phyloP scores from a whole-genome alignment of 2,329 filamentous ascomycete genomes.

The Zarea fungicola region DNA sequence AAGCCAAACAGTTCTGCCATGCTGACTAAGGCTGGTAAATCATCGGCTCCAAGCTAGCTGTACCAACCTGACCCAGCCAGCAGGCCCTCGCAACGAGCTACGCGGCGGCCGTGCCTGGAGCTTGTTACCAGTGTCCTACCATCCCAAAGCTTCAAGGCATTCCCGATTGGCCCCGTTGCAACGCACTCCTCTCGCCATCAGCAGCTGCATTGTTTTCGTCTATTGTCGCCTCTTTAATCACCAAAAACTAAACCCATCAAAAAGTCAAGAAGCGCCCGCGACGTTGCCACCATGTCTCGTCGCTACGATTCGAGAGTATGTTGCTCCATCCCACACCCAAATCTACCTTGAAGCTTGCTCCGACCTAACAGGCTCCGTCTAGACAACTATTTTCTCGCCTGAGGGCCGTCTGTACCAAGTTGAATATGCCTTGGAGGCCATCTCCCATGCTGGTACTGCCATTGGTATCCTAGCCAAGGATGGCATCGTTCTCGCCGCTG shows the following conservation, averaged over 20 bases:
- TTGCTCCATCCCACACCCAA: slow-evolving; percentile 22
- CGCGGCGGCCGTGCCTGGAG: slow-evolving; percentile 41
- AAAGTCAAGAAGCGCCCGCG: background rate
- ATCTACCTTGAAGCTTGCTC: slow-evolving; percentile 7
- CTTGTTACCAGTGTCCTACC: slow-evolving; percentile 23
- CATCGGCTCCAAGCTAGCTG: slow-evolving; percentile 13
- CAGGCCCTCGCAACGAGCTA: slow-evolving; percentile 23
- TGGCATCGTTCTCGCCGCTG: slow-evolving; percentile 95
- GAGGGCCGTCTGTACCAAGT: slow-evolving; percentile 98
- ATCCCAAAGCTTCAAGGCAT: slow-evolving; percentile 13
- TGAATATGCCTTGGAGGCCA: slow-evolving; percentile 97
- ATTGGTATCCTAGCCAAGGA: slow-evolving; percentile 96
- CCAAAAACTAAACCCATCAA: background rate
- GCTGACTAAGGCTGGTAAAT: slow-evolving; percentile 13
- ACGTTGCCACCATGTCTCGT: slow-evolving; percentile 67
- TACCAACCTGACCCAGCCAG: too few relatives aligned
- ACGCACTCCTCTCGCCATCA: background rate
- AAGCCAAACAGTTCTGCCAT: background rate
- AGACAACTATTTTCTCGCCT: slow-evolving; percentile 99
- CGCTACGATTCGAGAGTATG: slow-evolving; percentile 95
- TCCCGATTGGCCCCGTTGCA: slow-evolving; percentile 4
- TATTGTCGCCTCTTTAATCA: background rate
- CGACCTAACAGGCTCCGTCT: slow-evolving; percentile 15
- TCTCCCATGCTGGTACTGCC: slow-evolving; percentile 95
- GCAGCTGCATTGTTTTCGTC: background rate